These are phyloP conservation scores for Cryptosporidium xiaoi DNA, from an alignment of 169 alveolate species.

Conservation along the genomic window DNA sequence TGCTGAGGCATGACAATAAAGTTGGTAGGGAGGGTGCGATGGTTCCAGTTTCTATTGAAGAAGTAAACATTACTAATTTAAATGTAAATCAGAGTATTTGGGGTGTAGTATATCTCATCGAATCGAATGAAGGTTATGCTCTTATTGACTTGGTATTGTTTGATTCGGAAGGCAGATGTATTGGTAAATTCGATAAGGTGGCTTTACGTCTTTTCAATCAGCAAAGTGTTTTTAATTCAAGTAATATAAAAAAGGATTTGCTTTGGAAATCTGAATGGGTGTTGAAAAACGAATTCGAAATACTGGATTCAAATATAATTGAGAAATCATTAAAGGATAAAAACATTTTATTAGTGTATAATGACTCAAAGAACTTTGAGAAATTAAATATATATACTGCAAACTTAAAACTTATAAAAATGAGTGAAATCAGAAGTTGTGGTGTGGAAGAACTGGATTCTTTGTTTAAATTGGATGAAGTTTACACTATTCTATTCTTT, in stretches of 20 bases:
- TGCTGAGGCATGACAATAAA: slow-evolving; percentile 29
- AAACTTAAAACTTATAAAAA: too few species aligned
- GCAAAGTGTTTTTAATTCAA: not conserved
- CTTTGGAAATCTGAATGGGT: slow-evolving; percentile 58
- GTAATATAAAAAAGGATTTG: not conserved
- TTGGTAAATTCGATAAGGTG: slow-evolving; percentile 29
- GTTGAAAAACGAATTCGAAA: not conserved
- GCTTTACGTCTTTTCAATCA: slow-evolving; percentile 1
- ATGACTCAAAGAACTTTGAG: not conserved
- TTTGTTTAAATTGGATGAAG: not conserved
- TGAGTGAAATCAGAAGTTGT: not conserved
- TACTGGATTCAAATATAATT: not conserved
- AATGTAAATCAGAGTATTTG: slow-evolving; percentile 62
- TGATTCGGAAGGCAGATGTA: slow-evolving; percentile 39
- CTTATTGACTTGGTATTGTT: slow-evolving; percentile 33
- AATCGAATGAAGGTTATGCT: slow-evolving; percentile 35
- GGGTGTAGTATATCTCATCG: slow-evolving; percentile 69
- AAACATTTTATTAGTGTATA: slow-evolving; percentile 13
- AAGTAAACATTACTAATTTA: slow-evolving; percentile 31
- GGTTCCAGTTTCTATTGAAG: slow-evolving; percentile 82
- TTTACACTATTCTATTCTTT: slow-evolving; percentile 7
- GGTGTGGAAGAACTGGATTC: slow-evolving; percentile 3
- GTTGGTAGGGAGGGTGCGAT: slow-evolving; percentile 69
- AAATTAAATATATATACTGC: not conserved
- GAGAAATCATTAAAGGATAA: not conserved